Percentiles rank a stretch among this genome's conserved stretches.
Conservation (phyloP, 1,284 basidiomycete species). For the Mycosarcoma maydis region DNA sequence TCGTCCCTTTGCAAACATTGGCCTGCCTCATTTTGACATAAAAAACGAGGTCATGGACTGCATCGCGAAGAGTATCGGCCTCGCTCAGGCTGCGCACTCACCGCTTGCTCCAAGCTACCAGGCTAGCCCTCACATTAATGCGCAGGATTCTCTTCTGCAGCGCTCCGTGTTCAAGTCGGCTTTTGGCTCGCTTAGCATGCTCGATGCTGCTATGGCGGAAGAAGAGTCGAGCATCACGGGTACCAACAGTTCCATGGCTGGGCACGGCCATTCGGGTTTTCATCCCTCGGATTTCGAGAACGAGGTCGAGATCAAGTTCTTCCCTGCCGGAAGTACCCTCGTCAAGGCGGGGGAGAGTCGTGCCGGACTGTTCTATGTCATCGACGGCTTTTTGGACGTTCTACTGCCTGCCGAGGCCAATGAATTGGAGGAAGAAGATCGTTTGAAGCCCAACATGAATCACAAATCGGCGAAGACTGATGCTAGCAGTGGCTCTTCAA, state of each 20-base stretch:
- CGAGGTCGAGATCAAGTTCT: constrained; percentile 94
- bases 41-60: constrained; percentile 94
- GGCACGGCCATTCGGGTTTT: constrained; percentile 32
- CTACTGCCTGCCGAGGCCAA: constrained; percentile 73
- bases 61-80: constrained; percentile 95
- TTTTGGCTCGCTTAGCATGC: constrained; percentile 82
- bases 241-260: constrained; percentile 47
- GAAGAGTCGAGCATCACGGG: constrained; percentile 56
- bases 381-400: constrained; percentile 96
- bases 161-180: constrained; percentile 75
- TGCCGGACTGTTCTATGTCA: constrained; percentile 94
- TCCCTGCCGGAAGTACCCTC: constrained; percentile 83
- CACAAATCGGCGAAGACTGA: constrained; percentile 1
- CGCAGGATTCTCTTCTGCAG: constrained; percentile 44
- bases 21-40: constrained; percentile 80
- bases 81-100: constrained; percentile 76
- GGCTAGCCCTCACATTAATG: constrained; percentile 56
- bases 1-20: constrained; percentile 22
- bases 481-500: not conserved
- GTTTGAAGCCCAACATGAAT: constrained; percentile 1
- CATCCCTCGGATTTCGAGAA: constrained; percentile 78
- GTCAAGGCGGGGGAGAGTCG: constrained; percentile 90
- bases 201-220: constrained; percentile 67
- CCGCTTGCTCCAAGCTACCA: constrained; percentile 65
- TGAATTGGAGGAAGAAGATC: constrained; percentile 64